These are phyloP conservation scores for Salvia miltiorrhiza DNA, from an alignment of 257 asterid species.

Conservation along the genomic window DNA sequence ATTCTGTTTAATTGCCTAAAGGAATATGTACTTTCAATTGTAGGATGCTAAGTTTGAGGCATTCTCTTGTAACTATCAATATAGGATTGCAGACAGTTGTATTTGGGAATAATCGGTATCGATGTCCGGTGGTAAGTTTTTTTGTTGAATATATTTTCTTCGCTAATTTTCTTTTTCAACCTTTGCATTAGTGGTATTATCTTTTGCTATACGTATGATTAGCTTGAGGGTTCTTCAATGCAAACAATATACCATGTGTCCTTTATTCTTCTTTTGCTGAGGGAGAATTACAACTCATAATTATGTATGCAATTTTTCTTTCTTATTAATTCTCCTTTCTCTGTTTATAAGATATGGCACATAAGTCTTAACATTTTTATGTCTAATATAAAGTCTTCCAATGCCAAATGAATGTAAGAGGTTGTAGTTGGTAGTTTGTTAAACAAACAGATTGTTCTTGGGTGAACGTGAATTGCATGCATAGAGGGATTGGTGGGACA, in stretches of 20 bases:
- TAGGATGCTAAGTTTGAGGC: constrained; percentile 63
- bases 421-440: not conserved
- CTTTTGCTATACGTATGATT: not conserved
- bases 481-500: not conserved
- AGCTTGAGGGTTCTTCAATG: not conserved
- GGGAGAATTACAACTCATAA: not conserved
- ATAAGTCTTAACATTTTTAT: not conserved
- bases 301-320: not conserved
- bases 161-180: not conserved
- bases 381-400: too few relatives aligned
- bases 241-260: not conserved
- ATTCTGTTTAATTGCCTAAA: not conserved
- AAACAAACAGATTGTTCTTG: not conserved
- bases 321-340: not conserved
- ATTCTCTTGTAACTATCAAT: constrained; percentile 37
- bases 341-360: not conserved
- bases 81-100: constrained; percentile 26
- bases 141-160: not conserved
- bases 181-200: not conserved
- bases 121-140: constrained; percentile 41
- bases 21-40: not conserved
- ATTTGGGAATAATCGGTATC: constrained; percentile 22
- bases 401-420: not conserved
- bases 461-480: not conserved
- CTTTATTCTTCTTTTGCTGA: not conserved